These are phyloP conservation scores for Ophiostoma piceae DNA, from an alignment of 2,329 filamentous ascomycete genomes.

Conservation along the genomic window DNA sequence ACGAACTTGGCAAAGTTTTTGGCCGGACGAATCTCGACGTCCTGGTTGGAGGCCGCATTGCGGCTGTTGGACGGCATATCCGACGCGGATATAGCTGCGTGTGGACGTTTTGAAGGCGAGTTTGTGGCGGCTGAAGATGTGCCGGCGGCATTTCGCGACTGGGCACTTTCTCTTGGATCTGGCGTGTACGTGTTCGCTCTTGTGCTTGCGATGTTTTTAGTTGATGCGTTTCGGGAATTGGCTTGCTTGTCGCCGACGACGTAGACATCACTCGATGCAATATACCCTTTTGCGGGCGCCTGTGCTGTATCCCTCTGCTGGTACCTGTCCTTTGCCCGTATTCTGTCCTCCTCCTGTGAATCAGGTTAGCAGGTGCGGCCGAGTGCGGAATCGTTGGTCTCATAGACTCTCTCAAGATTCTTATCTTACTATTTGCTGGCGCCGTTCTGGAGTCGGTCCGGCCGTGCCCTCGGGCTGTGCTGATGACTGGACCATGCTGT, in stretches of 20 bases:
- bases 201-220: not conserved
- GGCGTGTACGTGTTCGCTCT: constrained; percentile 20
- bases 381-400: not conserved
- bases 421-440: not conserved
- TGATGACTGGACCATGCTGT: constrained; percentile 9
- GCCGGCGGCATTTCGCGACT: not conserved
- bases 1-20: constrained; percentile 91
- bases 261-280: constrained; percentile 61
- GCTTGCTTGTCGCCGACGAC: constrained; percentile 36
- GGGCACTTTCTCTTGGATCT: not conserved
- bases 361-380: not conserved
- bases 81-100: constrained; percentile 56
- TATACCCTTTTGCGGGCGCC: constrained; percentile 61
- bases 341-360: constrained; percentile 17
- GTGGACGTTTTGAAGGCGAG: constrained; percentile 59
- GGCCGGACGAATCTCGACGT: constrained; percentile 60
- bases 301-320: constrained; percentile 56
- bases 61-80: constrained; percentile 56
- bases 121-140: not conserved
- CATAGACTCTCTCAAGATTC: not conserved
- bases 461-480: not conserved
- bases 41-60: constrained; percentile 52
- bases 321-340: constrained; percentile 45
- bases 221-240: not conserved
- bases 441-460: not conserved